Percentiles rank a stretch among this genome's conserved stretches.
Conservation (phyloP, 2,329 filamentous ascomycete species). For the Colletotrichum falcatum region DNA sequence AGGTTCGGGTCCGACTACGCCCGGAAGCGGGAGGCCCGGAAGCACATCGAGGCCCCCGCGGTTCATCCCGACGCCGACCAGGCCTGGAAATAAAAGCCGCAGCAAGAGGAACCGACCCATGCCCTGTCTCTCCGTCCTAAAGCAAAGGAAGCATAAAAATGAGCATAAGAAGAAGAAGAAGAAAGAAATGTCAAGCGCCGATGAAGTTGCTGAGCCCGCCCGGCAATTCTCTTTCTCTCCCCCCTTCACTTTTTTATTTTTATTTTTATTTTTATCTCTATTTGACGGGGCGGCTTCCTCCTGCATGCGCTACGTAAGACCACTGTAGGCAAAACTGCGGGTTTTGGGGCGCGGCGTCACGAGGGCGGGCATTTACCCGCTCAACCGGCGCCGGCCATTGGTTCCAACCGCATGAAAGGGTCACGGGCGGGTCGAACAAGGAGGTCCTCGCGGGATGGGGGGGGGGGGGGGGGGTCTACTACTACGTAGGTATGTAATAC, state of each 20-base stretch:
- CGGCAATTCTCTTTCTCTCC: not conserved
- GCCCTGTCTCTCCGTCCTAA: too few species aligned
- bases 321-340: not conserved
- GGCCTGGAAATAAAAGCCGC: constrained; percentile 41
- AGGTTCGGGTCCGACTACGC: constrained; percentile 60
- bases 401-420: constrained; percentile 20
- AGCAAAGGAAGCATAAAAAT: constrained; percentile 5
- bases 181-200: constrained; percentile 33
- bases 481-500: too few species aligned
- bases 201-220: constrained; percentile 2
- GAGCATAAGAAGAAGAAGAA: not conserved
- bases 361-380: constrained; percentile 15
- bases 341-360: constrained; percentile 14
- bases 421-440: constrained; percentile 33
- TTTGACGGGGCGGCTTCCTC: not conserved
- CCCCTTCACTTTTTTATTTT: too few species aligned
- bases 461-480: too few species aligned
- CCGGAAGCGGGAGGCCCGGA: constrained; percentile 58
- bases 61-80: constrained; percentile 53
- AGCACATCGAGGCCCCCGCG: constrained; percentile 54
- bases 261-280: too few species aligned
- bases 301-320: not conserved
- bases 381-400: not conserved
- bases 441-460: too few species aligned
- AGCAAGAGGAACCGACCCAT: too few species aligned